Base-by-base conservation (phyloP, 1,284 basidiomycete species). In the Vanrija sp. region DNA sequence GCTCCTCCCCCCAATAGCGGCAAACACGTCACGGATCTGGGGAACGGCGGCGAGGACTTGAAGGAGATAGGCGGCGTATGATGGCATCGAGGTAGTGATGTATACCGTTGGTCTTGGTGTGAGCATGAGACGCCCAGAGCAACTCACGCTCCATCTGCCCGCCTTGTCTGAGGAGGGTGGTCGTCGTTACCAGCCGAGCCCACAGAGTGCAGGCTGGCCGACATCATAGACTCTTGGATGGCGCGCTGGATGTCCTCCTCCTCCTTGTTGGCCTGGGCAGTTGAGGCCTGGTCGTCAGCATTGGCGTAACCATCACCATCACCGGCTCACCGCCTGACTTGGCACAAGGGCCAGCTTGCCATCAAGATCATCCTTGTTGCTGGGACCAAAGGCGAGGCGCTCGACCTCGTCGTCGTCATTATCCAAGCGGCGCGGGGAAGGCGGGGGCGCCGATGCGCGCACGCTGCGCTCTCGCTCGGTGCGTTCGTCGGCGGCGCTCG, bases 221-320 rank as follows among this genome's bases (percentile, higher is more conserved):
- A 72, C 72, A 74, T 74, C 47, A 74, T 64, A 0, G 67, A 69
- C 50, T 72, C 71, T 47, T 68, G 67, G 6, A 74, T 69, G 0
- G 72, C 72, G 42, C 66, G 56, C 49, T 74, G 62, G 31, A 72
- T 54, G 43, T 74, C 72, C 15, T 66, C 69, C 19, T 72, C 69
- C 48, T 69, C 68, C 43, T 62, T 68, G 49, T 56, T 62, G 7
- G 53, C 27, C 35, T 49, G 31, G 18, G 27, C 9, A 8, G 25
- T 20, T 4, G 31, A 31, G 31, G 31, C 15, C 31, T 31, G 31
- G 3, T 9, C 9, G 16, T 20, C 16, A 23, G 42, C 24, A 8
- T 10, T 8, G 37, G 7, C n/a, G 6, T 6, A 2, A 15, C 10
- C 20, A n/a, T 9, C 23, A 41, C 18, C 24, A 15, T 36, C 39